Evolutionary conservation across 208 protist genomes (phyloP), one percentile per base, ranked within the genome.

Genomic region (Crithidia thermophila): DNA sequence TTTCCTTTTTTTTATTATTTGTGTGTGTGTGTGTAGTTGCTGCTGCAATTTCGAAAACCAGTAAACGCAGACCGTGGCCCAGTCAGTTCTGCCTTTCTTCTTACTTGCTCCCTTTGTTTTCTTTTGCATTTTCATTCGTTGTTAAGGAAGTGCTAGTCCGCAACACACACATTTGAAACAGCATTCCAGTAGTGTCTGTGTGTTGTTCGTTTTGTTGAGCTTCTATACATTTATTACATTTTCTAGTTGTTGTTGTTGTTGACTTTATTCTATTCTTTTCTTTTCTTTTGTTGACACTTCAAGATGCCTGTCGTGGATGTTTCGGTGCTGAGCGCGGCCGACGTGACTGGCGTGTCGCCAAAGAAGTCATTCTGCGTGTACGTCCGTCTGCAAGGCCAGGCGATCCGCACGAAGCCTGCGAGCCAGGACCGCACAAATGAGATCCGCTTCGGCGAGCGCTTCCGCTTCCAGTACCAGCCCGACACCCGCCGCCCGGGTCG

Each of bases 311-410:
- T 74, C 0, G 39, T 88, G 5, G 75, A 84, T 27, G 76, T 88
- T 20, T 72, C 53, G 27, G 75, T 88, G 30, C 36, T 85, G 10
- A 58, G 46, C 20, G 82, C 67, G 16, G 47, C 64, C 9, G 55
- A 83, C n/a, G 64, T 85, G 23, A 21, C 21, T 0, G 78, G 72
- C 4, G 47, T 68, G 42, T 75, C 71, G 10, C n/a, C 27, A 23
- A 74, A 76, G 42, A 80, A 78, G 30, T 57, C 66, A 5, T 83
- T 85, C 60, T 72, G 58, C 30, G 82, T 78, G 18, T 85, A 82
- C 34, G 75, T 88, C 28, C 82, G 82, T 21, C 72, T 88, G 25
- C 78, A 88, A 23, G 79, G 79, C 6, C 82, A 88, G 68, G 61
- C 75, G 6, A 76, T 88, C 64, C 78, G 82, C 46, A 88, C 82